phyloP scores from a whole-genome alignment of 2,329 filamentous ascomycete genomes.

The Hymenoscyphus linearis region DNA sequence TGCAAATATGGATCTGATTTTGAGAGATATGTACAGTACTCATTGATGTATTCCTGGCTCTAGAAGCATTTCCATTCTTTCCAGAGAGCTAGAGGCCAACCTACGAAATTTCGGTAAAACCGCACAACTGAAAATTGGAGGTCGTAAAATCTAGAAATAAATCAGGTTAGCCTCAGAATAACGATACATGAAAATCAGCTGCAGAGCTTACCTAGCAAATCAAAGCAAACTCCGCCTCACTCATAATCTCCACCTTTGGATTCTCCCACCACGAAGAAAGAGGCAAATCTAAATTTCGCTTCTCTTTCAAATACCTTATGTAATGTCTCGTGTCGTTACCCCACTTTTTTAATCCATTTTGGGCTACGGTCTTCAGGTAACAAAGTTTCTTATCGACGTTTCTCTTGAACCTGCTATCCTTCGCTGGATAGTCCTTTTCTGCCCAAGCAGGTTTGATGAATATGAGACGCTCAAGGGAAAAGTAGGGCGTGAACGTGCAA shows the following conservation, averaged over 20 bases:
- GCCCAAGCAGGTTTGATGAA: not conserved
- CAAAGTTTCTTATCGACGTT: not conserved
- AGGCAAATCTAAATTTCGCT: not conserved
- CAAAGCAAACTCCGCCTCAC: not conserved
- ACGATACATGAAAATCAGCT: not conserved
- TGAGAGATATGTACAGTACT: too few relatives aligned
- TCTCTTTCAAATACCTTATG: not conserved
- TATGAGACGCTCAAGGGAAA: not conserved
- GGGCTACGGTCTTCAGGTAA: not conserved
- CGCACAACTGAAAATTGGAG: too few relatives aligned
- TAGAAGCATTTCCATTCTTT: too few relatives aligned
- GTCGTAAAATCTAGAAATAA: not conserved
- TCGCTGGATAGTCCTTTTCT: not conserved
- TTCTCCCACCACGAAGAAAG: not conserved
- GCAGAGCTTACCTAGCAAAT: not conserved
- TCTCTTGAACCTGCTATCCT: not conserved
- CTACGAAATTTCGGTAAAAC: too few relatives aligned
- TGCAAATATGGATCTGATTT: too few relatives aligned
- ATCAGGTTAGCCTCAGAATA: not conserved
- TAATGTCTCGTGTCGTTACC: too few relatives aligned
- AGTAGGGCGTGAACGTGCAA: not conserved
- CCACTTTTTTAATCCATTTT: too few relatives aligned
- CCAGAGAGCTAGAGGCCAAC: too few relatives aligned
- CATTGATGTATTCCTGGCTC: too few relatives aligned
- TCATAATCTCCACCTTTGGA: not conserved